Evolutionary conservation across 441 rosid genomes (phyloP).

Genomic region (Sinapis alba): DNA sequence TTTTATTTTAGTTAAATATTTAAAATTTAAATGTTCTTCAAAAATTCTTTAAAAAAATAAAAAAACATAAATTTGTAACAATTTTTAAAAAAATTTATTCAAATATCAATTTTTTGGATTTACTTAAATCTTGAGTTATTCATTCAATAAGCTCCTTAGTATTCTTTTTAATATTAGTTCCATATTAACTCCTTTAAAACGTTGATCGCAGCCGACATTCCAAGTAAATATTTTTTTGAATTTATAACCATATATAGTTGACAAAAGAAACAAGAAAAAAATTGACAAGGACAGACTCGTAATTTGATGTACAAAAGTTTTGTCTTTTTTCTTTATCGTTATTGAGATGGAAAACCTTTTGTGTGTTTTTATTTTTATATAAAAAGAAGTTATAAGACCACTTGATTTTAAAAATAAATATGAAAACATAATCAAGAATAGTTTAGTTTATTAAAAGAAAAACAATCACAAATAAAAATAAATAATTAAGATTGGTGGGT

Average conservation of each 20-base stretch:
- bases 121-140: too few relatives aligned
- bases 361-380: background rate
- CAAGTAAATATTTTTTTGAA: slow-evolving; percentile 6
- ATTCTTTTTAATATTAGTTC: slow-evolving; percentile 46
- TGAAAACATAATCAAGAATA: slow-evolving; percentile 2
- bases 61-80: too few relatives aligned
- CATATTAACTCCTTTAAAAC: slow-evolving; percentile 46
- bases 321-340: slow-evolving; percentile 24
- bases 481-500: slow-evolving; percentile 39
- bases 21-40: too few relatives aligned
- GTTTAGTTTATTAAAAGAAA: background rate
- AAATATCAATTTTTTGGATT: too few relatives aligned
- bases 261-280: background rate
- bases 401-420: background rate
- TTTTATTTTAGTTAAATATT: too few relatives aligned
- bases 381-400: slow-evolving; percentile 16
- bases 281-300: slow-evolving; percentile 18
- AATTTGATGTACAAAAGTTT: slow-evolving; percentile 20
- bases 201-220: slow-evolving; percentile 43
- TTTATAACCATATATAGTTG: slow-evolving; percentile 14
- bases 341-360: slow-evolving; percentile 5
- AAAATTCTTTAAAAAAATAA: too few relatives aligned
- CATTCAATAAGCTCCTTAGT: too few relatives aligned
- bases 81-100: too few relatives aligned
- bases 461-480: background rate